phyloP scores from a whole-genome alignment of 139 green algal genomes.

The Penium margaritaceum region DNA sequence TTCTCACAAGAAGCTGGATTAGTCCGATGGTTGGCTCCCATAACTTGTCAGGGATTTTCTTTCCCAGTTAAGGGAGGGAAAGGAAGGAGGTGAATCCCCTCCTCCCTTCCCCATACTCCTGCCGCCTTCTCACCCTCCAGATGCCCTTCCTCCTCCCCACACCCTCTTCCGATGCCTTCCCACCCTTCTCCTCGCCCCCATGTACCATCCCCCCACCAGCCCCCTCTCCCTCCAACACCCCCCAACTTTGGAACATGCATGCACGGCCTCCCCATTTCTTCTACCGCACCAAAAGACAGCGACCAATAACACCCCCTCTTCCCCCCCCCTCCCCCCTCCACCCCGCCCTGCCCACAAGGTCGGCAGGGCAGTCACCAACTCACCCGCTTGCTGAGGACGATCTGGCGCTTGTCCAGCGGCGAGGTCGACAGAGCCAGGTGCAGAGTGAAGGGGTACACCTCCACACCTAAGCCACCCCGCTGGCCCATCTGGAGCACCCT shows the following conservation, averaged over 20 bases:
- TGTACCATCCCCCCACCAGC: no score
- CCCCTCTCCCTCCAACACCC: no score
- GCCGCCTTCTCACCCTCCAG: no score
- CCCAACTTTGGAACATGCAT: not conserved
- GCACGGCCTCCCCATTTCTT: not conserved
- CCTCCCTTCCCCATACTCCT: no score
- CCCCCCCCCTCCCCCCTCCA: not conserved
- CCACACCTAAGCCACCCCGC: conserved; percentile 12
- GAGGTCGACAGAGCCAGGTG: conserved; percentile 10
- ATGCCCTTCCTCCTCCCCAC: no score
- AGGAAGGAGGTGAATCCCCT: no score
- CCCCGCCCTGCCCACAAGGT: not conserved
- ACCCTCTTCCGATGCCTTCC: no score
- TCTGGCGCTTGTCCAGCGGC: not conserved
- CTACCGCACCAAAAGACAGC: conserved; percentile 16
- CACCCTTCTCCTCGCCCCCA: no score
- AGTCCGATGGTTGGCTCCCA: no score
- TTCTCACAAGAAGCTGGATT: no score
- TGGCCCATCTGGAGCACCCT: conserved; percentile 2
- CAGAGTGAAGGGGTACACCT: conserved; percentile 37
- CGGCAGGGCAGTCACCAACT: conserved; percentile 5
- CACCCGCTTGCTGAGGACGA: conserved; percentile 34
- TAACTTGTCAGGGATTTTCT: no score
- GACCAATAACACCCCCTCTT: not conserved
- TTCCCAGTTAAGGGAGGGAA: no score